Evolutionary conservation across 129 eudicot genomes (phyloP).

Genomic region (Escallonia herrerae): DNA sequence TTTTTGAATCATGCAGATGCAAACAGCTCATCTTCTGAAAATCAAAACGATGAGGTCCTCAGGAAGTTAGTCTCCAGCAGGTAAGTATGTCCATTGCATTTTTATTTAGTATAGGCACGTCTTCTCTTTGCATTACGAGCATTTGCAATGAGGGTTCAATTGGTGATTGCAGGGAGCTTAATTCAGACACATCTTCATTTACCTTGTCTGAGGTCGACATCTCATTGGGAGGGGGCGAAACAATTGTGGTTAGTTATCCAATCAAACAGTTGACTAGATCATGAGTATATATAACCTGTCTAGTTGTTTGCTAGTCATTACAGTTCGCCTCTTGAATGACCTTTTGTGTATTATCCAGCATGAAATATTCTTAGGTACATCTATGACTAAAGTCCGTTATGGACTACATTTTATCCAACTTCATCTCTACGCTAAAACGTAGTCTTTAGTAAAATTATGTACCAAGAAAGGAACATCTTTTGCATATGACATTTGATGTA

Average conservation of each 20-base stretch:
- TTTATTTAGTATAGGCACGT: too few relatives aligned
- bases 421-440: too few relatives aligned
- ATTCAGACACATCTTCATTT: conserved; percentile 37
- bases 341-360: too few relatives aligned
- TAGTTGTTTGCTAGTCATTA: too few relatives aligned
- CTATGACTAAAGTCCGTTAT: too few relatives aligned
- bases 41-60: conserved; percentile 28
- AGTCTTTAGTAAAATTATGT: too few relatives aligned
- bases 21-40: conserved; percentile 30
- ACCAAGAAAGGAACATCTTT: too few relatives aligned
- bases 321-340: too few relatives aligned
- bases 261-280: not conserved
- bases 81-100: conserved; percentile 26
- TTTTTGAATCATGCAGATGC: conserved; percentile 38
- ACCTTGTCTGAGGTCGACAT: conserved; percentile 61
- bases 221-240: conserved; percentile 65
- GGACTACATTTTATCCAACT: too few relatives aligned
- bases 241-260: conserved; percentile 54
- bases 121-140: too few relatives aligned
- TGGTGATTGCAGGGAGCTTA: conserved; percentile 46
- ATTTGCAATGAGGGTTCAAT: not conserved
- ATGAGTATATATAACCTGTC: not conserved
- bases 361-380: too few relatives aligned
- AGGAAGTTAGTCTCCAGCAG: conserved; percentile 34
- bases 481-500: too few relatives aligned